Evolutionary conservation across 352 stramenopile species (phyloP).

Genomic region (Globisporangium camurandrum): DNA sequence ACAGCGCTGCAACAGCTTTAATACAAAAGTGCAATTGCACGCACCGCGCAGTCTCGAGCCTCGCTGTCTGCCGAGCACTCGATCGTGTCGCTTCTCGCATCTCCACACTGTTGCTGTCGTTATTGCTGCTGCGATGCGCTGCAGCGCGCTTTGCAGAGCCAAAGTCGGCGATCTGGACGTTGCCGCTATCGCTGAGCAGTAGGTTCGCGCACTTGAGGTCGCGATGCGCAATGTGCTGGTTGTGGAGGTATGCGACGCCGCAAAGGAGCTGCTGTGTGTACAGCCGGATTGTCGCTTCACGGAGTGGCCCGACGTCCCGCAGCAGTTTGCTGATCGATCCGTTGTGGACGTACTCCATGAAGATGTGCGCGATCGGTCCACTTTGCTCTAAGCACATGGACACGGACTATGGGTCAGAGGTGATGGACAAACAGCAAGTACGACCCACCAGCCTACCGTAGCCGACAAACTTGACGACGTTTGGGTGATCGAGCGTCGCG

Average conservation of each 20-base stretch:
- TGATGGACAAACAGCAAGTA: background rate
- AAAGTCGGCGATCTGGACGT: slow-evolving; percentile 86
- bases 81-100: slow-evolving; percentile 4
- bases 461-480: slow-evolving; percentile 56
- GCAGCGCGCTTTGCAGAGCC: slow-evolving; percentile 49
- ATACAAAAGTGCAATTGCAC: background rate
- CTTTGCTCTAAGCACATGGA: slow-evolving; percentile 26
- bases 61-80: background rate
- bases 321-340: slow-evolving; percentile 77
- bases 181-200: slow-evolving; percentile 48
- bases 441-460: slow-evolving; percentile 21
- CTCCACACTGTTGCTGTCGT: slow-evolving; percentile 1
- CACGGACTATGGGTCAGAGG: background rate
- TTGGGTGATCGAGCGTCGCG: slow-evolving; percentile 38
- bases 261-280: slow-evolving; percentile 55
- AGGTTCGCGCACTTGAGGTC: slow-evolving; percentile 88
- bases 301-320: slow-evolving; percentile 70
- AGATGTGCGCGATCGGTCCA: slow-evolving; percentile 57
- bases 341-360: slow-evolving; percentile 82
- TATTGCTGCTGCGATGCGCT: background rate
- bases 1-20: background rate
- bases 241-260: slow-evolving; percentile 71
- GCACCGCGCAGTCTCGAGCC: slow-evolving; percentile 11
- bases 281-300: slow-evolving; percentile 43
- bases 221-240: slow-evolving; percentile 62